phyloP scores from a whole-genome alignment of 2,329 filamentous ascomycete genomes.

The Zymoseptoria ardabiliae region DNA sequence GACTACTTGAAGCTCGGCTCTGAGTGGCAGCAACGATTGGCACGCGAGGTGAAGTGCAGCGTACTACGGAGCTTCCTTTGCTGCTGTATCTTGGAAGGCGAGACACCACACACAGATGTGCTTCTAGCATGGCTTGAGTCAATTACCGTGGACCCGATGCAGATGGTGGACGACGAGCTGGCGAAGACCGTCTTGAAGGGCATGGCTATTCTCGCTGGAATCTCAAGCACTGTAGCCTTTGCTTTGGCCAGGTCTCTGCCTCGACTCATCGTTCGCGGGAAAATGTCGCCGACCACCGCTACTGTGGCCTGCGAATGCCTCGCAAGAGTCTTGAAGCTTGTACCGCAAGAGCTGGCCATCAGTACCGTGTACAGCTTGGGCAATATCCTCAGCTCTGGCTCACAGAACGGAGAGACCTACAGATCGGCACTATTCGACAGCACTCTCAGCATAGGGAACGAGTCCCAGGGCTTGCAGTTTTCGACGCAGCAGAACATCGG shows the following conservation, averaged over 20 bases:
- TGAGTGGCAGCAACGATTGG: constrained; percentile 76
- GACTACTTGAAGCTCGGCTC: constrained; percentile 86
- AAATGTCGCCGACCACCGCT: constrained; percentile 61
- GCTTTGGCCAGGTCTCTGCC: constrained; percentile 72
- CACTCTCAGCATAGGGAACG: constrained; percentile 9
- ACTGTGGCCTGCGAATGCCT: constrained; percentile 75
- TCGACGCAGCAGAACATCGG: constrained; percentile 37
- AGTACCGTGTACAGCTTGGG: constrained; percentile 95
- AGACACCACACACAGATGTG: constrained; percentile 50
- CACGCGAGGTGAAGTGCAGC: constrained; percentile 76
- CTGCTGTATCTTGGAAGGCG: constrained; percentile 74
- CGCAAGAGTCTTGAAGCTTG: constrained; percentile 68
- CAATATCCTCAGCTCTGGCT: constrained; percentile 77
- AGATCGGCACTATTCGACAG: constrained; percentile 44
- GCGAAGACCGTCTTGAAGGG: constrained; percentile 72
- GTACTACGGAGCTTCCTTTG: constrained; percentile 78
- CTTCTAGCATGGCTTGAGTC: constrained; percentile 82
- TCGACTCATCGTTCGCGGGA: constrained; percentile 79
- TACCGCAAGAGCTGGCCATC: constrained; percentile 89
- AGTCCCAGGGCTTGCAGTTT: constrained; percentile 6
- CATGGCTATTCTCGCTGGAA: constrained; percentile 71
- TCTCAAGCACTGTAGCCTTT: constrained; percentile 65
- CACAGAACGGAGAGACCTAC: constrained; percentile 46
- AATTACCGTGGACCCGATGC: constrained; percentile 66
- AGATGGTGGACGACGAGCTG: constrained; percentile 73